A percentile compares a stretch with the other conserved stretches of the same genome.
phyloP scores from a whole-genome alignment of 108 stramenopile genomes.

The Licmophora abbreviata region DNA sequence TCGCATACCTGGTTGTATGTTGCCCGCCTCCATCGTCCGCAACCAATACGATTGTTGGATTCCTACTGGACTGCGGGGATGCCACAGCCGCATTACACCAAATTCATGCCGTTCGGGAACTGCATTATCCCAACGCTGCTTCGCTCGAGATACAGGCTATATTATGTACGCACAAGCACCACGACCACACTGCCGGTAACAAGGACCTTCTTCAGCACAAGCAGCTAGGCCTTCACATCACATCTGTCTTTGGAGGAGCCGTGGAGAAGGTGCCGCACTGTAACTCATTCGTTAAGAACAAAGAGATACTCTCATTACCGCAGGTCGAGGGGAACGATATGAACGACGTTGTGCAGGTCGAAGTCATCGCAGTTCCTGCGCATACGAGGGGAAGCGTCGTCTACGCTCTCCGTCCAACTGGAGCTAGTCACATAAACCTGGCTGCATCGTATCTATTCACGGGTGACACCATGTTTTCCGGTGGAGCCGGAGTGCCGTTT shows the following conservation, averaged over 20 bases:
- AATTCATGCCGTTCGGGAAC: constrained; percentile 43
- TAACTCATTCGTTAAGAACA: constrained; percentile 46
- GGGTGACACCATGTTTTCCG: constrained; percentile 78
- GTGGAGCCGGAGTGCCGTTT: constrained; percentile 73
- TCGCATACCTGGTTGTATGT: constrained; percentile 68
- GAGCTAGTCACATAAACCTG: background rate
- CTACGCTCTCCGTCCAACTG: constrained; percentile 38
- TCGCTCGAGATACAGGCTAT: constrained; percentile 55
- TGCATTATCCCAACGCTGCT: constrained; percentile 28
- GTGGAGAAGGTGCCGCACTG: constrained; percentile 72
- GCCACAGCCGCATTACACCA: constrained; percentile 25
- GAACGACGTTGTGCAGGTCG: constrained; percentile 55
- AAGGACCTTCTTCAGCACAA: constrained; percentile 11
- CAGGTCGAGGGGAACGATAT: constrained; percentile 47
- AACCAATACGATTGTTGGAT: constrained; percentile 33
- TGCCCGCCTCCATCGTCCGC: constrained; percentile 16
- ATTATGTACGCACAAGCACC: constrained; percentile 76
- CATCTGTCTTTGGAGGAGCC: constrained; percentile 51
- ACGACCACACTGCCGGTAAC: constrained; percentile 79
- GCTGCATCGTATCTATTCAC: constrained; percentile 49
- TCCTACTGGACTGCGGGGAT: constrained; percentile 73
- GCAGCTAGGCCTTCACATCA: constrained; percentile 8
- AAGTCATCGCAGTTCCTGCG: constrained; percentile 58
- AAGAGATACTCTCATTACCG: constrained; percentile 59
- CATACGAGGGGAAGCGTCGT: constrained; percentile 77